A percentile compares a stretch with the other conserved stretches of the same genome.
Evolutionary conservation across 129 eudicot species (phyloP).

Genomic region (Flaveria robusta): DNA sequence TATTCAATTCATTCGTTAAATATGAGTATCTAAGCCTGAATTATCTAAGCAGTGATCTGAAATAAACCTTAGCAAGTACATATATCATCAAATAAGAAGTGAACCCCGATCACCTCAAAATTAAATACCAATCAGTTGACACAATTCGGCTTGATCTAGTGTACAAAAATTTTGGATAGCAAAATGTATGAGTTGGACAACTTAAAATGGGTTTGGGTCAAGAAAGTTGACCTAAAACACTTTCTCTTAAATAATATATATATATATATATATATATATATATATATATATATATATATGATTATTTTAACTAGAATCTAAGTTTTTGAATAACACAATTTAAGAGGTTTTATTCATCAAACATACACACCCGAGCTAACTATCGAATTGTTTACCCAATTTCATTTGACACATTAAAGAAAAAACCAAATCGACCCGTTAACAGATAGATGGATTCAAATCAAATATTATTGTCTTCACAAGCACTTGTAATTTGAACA

Average conservation of each 20-base stretch:
- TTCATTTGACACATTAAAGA: background rate
- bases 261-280: background rate
- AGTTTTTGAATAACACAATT: background rate
- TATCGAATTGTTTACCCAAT: background rate
- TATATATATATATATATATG: background rate
- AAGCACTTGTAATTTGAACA: constrained; percentile 1
- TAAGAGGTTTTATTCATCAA: background rate
- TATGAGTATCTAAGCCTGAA: constrained; percentile 20
- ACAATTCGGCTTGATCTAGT: background rate
- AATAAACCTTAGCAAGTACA: background rate
- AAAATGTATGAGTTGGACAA: background rate
- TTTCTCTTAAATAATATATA: background rate
- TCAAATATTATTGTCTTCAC: background rate
- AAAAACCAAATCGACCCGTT: background rate
- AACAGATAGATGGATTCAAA: background rate
- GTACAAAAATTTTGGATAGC: background rate
- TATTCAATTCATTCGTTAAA: background rate
- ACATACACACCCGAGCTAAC: background rate
- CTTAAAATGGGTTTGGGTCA: background rate
- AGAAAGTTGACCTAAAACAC: background rate
- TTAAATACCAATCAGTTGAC: background rate
- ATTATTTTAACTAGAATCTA: background rate
- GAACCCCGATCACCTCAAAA: background rate
- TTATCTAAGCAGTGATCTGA: background rate
- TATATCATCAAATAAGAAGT: background rate